Base-by-base conservation (phyloP, 805 yeast genomes). In the Wickerhamiella alocasiicola region DNA sequence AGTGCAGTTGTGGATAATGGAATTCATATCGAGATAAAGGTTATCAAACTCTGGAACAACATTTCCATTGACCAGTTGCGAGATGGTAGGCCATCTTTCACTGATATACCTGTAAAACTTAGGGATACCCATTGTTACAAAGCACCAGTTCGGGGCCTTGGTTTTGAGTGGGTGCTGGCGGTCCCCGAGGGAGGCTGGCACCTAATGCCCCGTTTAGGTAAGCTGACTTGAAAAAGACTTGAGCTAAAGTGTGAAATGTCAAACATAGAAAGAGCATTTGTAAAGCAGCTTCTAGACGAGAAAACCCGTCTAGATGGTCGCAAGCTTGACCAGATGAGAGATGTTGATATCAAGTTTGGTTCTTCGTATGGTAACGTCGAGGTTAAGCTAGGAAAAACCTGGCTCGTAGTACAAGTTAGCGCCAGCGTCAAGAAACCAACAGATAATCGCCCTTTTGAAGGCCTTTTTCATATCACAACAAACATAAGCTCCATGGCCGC, bases 61-160 rank as follows among this genome's bases (percentile, higher is more conserved):
- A 39, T 71, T 69, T 23, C 78, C 91, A 50, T 79, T 84, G 48
- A 88, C 76, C 54, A 76, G 66, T 61, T 85, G 94, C 9, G 93
- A 78, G 49, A 87, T 85, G 68, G 81, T 68, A 24, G 99, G 99
- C 96, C 97, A 91, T 76, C 99, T 76, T 65, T 91, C 97, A 36
- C 96, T 84, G 66, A 91, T 85, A 67, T 83, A 88, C 63, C 95
- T 76, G 62, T 84, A 91, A 60, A 88, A 91, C 57, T 91, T 91
- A 43, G 98, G 98, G 57, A 91, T 88, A 70, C 97, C 97, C 81
- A 68, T 66, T 20, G 19, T 12, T n/a, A n/a, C n/a, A n/a, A n/a
- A n/a, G n/a, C n/a, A n/a, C n/a, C n/a, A n/a, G n/a, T n/a, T n/a
- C n/a, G n/a, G n/a, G n/a, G n/a, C n/a, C n/a, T n/a, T n/a, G n/a